Conservation (phyloP, 1,284 basidiomycete species). For the Moniliophthora roreri region DNA sequence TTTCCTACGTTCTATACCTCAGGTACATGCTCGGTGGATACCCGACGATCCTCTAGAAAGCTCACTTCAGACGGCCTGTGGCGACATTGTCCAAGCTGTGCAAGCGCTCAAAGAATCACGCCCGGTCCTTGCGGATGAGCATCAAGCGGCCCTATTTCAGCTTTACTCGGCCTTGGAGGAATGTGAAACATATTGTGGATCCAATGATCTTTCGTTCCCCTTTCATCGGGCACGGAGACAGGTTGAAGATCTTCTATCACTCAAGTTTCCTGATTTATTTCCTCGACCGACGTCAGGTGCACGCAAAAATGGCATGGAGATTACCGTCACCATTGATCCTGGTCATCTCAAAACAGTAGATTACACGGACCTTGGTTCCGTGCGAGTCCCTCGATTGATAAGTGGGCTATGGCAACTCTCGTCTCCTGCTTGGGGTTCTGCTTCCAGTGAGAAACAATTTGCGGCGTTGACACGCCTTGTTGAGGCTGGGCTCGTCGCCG, state of each 20-base stretch:
- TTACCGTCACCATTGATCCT: conserved; percentile 2
- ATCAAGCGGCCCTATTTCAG: conserved; percentile 10
- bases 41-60: conserved; percentile 10
- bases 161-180: conserved; percentile 8
- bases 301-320: background rate
- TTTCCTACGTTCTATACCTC: conserved; percentile 14
- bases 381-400: conserved; percentile 38
- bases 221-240: conserved; percentile 18
- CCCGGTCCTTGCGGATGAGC: conserved; percentile 10
- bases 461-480: conserved; percentile 40
- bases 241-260: conserved; percentile 16
- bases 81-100: conserved; percentile 21
- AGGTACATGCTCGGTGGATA: conserved; percentile 11
- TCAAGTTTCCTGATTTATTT: conserved; percentile 7
- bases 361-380: conserved; percentile 10
- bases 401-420: conserved; percentile 53
- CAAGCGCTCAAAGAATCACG: conserved; percentile 21
- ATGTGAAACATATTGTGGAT: conserved; percentile 15
- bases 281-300: background rate
- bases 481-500: conserved; percentile 34
- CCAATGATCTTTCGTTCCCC: conserved; percentile 13
- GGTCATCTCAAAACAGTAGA: conserved; percentile 6
- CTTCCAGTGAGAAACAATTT: conserved; percentile 39
- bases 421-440: conserved; percentile 51
- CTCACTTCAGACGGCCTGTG: conserved; percentile 12